phyloP scores from a whole-genome alignment of 495 filamentous ascomycete species.

The Aspergillus campestris region DNA sequence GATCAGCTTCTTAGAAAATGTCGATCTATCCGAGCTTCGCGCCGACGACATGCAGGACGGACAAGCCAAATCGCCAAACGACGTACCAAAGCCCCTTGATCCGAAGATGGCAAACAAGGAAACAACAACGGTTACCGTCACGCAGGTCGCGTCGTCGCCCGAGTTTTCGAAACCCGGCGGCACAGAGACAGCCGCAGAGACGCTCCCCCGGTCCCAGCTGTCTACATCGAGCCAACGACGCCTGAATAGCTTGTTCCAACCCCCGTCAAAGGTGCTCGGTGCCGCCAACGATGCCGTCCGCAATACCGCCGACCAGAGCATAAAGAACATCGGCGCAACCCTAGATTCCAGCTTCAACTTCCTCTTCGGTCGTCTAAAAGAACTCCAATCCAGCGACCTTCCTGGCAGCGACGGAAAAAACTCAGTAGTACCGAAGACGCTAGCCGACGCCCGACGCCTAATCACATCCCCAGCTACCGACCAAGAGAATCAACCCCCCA shows the following conservation, averaged over 20 bases:
- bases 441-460: slow-evolving; percentile 85
- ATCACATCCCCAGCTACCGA: slow-evolving; percentile 58
- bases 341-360: slow-evolving; percentile 91
- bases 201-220: slow-evolving; percentile 33
- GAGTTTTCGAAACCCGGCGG: slow-evolving; percentile 26
- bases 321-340: slow-evolving; percentile 82
- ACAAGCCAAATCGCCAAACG: slow-evolving; percentile 46
- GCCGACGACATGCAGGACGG: slow-evolving; percentile 66
- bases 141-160: slow-evolving; percentile 25
- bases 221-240: slow-evolving; percentile 45
- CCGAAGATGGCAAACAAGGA: slow-evolving; percentile 23
- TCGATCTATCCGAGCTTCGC: slow-evolving; percentile 84
- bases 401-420: slow-evolving; percentile 30
- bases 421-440: slow-evolving; percentile 66
- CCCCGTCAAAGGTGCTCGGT: slow-evolving; percentile 68
- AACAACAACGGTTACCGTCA: slow-evolving; percentile 23
- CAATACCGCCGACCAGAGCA: slow-evolving; percentile 76
- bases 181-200: slow-evolving; percentile 28
- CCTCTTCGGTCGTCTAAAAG: slow-evolving; percentile 79
- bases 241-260: slow-evolving; percentile 76
- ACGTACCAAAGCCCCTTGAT: slow-evolving; percentile 44
- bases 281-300: slow-evolving; percentile 77
- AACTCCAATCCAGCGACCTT: slow-evolving; percentile 42
- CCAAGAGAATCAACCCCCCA: slow-evolving; percentile 37
- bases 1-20: slow-evolving; percentile 93